Base-by-base conservation (phyloP, 2,329 filamentous ascomycete genomes). In the Colletotrichum musae region DNA sequence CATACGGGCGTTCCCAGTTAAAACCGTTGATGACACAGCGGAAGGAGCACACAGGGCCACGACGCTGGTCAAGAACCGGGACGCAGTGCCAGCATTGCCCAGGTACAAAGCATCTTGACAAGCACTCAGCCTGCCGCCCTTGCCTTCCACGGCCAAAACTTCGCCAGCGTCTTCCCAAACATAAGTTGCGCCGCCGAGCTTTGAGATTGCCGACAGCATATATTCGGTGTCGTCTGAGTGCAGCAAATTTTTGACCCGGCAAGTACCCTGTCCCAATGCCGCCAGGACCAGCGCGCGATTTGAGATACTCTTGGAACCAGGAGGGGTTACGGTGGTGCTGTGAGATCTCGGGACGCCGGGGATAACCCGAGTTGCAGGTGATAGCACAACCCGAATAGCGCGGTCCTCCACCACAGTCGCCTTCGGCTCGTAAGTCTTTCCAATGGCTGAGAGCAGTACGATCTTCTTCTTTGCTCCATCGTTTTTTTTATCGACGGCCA, bases 401-500 rank as follows among this genome's bases (percentile, higher is more conserved):
- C 89, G 87, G 78, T 99, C 97, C 12, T 92, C 88, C n/a, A 98
- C 95, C 10, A 94, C 91, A 74, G 92, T 98, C 32, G 96, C 96
- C 79, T 92, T 93, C 63, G 90, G 92, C 82, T 99, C 96, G 76
- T 95, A 83, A 0, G 94, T 97, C 75, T 92, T 90, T 66, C 96
- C 96, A 77, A 99, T 97, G 13, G 93, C 93, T 1, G 94, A 95
- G 12, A 99, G 86, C 7, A 99, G 88, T 6, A 98, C 95, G 72
- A 99, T 93, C 82, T 97, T 98, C 86, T 99, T 99, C 81, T 95
- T 94, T 68, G 89, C 89, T 2, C 96, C 96, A 52, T 97, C 93
- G 73, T 99, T 99, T 86, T 99, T 99, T 88, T 99, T 99, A 82
- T 99, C 96, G 9, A 99, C 92, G 0, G 93, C 94, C 96, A 99